These are phyloP conservation scores for Poronia punctata DNA, from an alignment of 495 filamentous ascomycete genomes.

Conservation along the genomic window DNA sequence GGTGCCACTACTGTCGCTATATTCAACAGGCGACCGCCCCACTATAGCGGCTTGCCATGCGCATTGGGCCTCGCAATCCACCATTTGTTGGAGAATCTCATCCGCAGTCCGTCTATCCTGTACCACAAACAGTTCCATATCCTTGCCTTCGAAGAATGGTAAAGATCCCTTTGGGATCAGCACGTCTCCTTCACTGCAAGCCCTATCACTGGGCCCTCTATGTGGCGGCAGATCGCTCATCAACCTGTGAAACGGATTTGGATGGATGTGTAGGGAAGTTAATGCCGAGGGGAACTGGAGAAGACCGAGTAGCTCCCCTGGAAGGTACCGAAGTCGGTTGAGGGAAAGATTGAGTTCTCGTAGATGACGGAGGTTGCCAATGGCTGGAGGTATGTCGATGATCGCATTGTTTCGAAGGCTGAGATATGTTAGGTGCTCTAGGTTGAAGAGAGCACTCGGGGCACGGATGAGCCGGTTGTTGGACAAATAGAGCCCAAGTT, in stretches of 20 bases:
- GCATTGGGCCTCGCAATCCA: neutral
- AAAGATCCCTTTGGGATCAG: neutral
- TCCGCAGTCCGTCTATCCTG: neutral
- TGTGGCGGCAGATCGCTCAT: conserved; percentile 3
- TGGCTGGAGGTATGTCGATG: conserved; percentile 54
- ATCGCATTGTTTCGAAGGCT: conserved; percentile 68
- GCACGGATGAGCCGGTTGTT: conserved; percentile 50
- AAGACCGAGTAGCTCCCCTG: conserved; percentile 61
- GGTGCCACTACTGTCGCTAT: conserved; percentile 22
- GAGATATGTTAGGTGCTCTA: conserved; percentile 57
- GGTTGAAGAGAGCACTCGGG: conserved; percentile 45
- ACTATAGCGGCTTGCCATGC: conserved; percentile 9
- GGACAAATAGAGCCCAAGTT: conserved; percentile 57
- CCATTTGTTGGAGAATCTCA: neutral
- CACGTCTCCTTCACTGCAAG: neutral
- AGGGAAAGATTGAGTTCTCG: conserved; percentile 62
- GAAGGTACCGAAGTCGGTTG: conserved; percentile 61
- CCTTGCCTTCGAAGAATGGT: neutral
- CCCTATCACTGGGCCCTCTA: neutral
- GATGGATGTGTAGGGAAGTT: conserved; percentile 30
- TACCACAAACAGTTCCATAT: neutral
- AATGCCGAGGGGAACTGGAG: conserved; percentile 37
- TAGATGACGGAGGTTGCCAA: conserved; percentile 57
- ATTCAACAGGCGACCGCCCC: conserved; percentile 25
- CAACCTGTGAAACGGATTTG: conserved; percentile 43